These are phyloP conservation scores for Ceratopteris richardii DNA, from an alignment of 75 land plant genomes.

Conservation along the genomic window DNA sequence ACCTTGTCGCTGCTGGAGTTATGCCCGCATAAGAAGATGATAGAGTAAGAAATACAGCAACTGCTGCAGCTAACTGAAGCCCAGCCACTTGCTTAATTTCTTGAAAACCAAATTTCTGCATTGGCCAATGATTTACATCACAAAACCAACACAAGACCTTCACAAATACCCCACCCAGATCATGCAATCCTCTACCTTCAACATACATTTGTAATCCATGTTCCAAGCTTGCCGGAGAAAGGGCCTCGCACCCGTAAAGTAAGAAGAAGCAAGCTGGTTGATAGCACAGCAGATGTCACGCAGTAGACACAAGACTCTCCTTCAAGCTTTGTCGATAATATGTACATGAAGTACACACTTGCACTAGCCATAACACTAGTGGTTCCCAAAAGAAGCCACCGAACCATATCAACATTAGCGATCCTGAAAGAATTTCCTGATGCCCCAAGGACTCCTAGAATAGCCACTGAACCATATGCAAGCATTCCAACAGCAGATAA, in stretches of 20 bases:
- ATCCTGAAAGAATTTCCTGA: not conserved
- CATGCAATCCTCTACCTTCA: constrained; percentile 3
- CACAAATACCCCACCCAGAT: constrained; percentile 3
- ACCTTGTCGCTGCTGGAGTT: constrained; percentile 35
- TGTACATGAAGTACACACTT: constrained; percentile 83
- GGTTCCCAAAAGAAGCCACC: constrained; percentile 49
- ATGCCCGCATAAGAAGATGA: constrained; percentile 43
- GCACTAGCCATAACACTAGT: constrained; percentile 81
- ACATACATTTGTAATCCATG: constrained; percentile 9
- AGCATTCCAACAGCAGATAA: constrained; percentile 67
- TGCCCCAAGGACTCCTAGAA: constrained; percentile 29
- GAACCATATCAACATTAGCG: constrained; percentile 20
- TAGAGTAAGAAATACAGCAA: constrained; percentile 46
- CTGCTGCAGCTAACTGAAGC: constrained; percentile 49
- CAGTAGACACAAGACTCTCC: constrained; percentile 84
- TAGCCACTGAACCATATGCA: constrained; percentile 71
- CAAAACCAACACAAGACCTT: not conserved
- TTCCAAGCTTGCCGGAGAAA: constrained; percentile 5
- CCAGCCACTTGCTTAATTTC: constrained; percentile 40
- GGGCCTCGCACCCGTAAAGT: constrained; percentile 51
- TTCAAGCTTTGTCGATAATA: constrained; percentile 56
- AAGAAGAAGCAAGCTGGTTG: constrained; percentile 69
- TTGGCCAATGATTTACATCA: not conserved
- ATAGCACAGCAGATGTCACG: constrained; percentile 59
- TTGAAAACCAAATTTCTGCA: constrained; percentile 36